Conservation (phyloP, 2,329 filamentous ascomycete species). For the Talaromyces amestolkiae region DNA sequence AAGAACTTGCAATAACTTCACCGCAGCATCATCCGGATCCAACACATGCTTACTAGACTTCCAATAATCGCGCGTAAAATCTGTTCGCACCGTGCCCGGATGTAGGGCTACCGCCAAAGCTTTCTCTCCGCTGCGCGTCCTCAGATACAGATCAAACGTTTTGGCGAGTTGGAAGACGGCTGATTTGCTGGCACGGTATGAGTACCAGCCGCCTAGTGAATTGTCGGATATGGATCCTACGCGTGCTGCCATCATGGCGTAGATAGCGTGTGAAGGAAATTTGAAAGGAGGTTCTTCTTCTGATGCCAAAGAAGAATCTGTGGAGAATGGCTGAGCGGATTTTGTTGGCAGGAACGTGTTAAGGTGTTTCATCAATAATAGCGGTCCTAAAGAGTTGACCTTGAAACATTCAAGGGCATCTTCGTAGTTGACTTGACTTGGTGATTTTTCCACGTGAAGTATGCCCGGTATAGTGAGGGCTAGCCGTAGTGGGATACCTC, state of each 20-base stretch:
- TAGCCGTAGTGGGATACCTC: conserved; percentile 61
- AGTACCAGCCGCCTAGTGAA: conserved; percentile 74
- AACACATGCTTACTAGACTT: conserved; percentile 63
- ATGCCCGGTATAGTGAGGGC: conserved; percentile 69
- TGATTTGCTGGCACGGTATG: conserved; percentile 73
- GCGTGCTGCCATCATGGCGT: conserved; percentile 73
- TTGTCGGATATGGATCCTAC: conserved; percentile 75
- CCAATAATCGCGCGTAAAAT: conserved; percentile 72
- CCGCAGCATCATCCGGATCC: conserved; percentile 63
- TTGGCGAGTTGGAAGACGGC: conserved; percentile 69
- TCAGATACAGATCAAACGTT: conserved; percentile 68
- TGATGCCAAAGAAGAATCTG: background rate
- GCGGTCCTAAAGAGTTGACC: conserved; percentile 70
- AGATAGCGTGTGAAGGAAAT: conserved; percentile 58
- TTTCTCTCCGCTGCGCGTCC: conserved; percentile 55
- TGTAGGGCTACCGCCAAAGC: conserved; percentile 71
- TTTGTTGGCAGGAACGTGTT: conserved; percentile 65
- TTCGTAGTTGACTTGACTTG: conserved; percentile 60
- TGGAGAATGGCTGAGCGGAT: conserved; percentile 31
- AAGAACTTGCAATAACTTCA: conserved; percentile 62
- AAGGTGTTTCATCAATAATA: conserved; percentile 77
- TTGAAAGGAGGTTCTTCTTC: conserved; percentile 25
- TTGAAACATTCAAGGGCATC: conserved; percentile 66
- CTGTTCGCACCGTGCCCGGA: conserved; percentile 77
- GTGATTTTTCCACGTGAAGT: conserved; percentile 70